These are phyloP conservation scores for Parathielavia appendiculata DNA, from an alignment of 495 filamentous ascomycete species.

Conservation along the genomic window DNA sequence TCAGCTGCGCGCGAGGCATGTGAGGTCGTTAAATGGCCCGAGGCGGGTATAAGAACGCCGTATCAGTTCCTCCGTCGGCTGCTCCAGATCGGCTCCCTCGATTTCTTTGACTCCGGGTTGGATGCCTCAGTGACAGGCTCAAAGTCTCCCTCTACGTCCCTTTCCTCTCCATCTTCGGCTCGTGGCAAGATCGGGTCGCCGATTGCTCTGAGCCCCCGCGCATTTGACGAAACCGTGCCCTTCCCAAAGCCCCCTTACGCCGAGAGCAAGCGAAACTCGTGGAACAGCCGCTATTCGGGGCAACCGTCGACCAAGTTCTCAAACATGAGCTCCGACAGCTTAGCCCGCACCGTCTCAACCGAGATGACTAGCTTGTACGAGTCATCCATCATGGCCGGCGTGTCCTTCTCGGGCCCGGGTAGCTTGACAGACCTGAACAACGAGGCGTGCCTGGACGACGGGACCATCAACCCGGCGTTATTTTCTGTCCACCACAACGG, in stretches of 20 bases:
- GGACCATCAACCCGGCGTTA: constrained; percentile 10
- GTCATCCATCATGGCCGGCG: constrained; percentile 14
- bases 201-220: not conserved
- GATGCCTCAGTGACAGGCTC: not conserved
- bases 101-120: constrained; percentile 21
- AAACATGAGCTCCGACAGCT: constrained; percentile 24
- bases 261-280: constrained; percentile 20
- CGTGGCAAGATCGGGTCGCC: not conserved
- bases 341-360: constrained; percentile 26
- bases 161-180: constrained; percentile 3
- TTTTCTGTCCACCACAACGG: constrained; percentile 1
- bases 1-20: constrained; percentile 26
- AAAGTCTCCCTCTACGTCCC: not conserved
- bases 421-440: constrained; percentile 6
- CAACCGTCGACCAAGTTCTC: constrained; percentile 22
- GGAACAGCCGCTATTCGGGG: constrained; percentile 20
- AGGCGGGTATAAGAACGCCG: constrained; percentile 24
- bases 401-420: constrained; percentile 2
- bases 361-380: constrained; percentile 28
- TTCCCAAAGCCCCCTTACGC: not conserved
- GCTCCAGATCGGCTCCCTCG: constrained; percentile 31
- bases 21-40: constrained; percentile 31
- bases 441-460: constrained; percentile 1
- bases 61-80: constrained; percentile 30
- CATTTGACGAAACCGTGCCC: not conserved